phyloP scores from a whole-genome alignment of 139 green algal species.

The Volvox reticuliferus region DNA sequence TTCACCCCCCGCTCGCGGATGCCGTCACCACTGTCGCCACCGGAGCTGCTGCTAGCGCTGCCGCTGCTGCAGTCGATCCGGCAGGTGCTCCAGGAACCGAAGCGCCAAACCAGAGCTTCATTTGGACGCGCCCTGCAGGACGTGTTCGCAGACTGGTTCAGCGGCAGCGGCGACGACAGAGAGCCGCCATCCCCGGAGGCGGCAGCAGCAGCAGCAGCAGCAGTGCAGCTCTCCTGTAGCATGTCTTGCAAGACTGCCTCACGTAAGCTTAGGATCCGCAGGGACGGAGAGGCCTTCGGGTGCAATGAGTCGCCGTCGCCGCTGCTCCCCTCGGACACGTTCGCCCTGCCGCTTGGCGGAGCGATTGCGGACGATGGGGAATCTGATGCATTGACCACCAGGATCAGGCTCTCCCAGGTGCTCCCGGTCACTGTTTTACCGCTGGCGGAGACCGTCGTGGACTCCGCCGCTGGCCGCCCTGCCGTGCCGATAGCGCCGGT shows the following conservation, averaged over 20 bases:
- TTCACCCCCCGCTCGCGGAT: neutral
- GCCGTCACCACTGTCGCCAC: neutral
- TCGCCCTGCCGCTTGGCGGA: neutral
- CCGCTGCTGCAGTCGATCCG: conserved; percentile 13
- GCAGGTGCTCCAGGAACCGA: conserved; percentile 40
- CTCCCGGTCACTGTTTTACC: neutral
- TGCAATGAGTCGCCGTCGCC: neutral
- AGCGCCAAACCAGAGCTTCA: conserved; percentile 20
- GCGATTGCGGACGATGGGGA: neutral
- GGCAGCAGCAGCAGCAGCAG: neutral
- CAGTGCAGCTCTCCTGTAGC: neutral
- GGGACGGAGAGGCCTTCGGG: neutral
- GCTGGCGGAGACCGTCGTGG: too few relatives aligned
- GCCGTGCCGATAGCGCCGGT: neutral
- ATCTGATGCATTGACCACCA: neutral
- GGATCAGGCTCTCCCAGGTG: neutral
- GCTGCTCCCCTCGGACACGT: too few relatives aligned
- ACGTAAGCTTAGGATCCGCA: neutral
- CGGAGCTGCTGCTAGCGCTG: neutral
- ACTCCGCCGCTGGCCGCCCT: too few relatives aligned
- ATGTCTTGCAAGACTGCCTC: neutral
- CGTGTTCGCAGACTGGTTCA: neutral
- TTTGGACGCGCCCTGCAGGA: neutral
- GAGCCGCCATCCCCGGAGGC: neutral
- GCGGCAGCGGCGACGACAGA: neutral